These are phyloP conservation scores for Entophlyctis luteolus DNA, from an alignment of 192 early-diverging fungal species.

Conservation along the genomic window DNA sequence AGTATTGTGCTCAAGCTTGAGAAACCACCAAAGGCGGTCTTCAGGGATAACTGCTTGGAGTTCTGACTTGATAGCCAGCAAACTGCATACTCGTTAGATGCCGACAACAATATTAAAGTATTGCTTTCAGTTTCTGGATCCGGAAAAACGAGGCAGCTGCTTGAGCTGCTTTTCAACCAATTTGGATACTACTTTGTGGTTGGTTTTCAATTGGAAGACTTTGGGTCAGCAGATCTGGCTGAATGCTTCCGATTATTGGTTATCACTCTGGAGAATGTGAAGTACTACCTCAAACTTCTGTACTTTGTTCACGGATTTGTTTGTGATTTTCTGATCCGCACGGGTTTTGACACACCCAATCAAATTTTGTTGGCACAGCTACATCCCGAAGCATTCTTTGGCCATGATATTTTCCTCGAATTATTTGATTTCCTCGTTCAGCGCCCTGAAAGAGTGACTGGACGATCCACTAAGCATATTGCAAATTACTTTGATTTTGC, in stretches of 20 bases:
- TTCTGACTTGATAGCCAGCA: slow-evolving; percentile 4
- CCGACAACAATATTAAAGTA: slow-evolving; percentile 16
- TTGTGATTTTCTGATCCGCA: slow-evolving; percentile 26
- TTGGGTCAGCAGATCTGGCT: neutral
- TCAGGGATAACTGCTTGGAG: slow-evolving; percentile 15
- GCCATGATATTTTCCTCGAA: slow-evolving; percentile 24
- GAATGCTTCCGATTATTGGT: neutral
- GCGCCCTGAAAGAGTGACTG: neutral
- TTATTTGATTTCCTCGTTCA: slow-evolving; percentile 17
- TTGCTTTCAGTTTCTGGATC: slow-evolving; percentile 17
- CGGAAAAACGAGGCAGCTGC: slow-evolving; percentile 25
- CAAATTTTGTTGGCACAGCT: slow-evolving; percentile 34
- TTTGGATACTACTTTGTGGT: slow-evolving; percentile 19
- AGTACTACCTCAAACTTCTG: neutral
- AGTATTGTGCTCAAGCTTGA: too few species aligned
- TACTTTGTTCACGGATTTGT: slow-evolving; percentile 36
- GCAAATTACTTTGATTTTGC: slow-evolving; percentile 18
- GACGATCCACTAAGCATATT: neutral
- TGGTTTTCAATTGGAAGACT: neutral
- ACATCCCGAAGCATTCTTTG: slow-evolving; percentile 29
- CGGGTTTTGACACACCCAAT: slow-evolving; percentile 16
- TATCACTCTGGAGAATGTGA: neutral
- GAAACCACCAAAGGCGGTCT: too few species aligned
- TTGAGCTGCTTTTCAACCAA: slow-evolving; percentile 9
- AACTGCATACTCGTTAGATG: neutral